Base-by-base conservation (phyloP, 164 flowering plant species). In the Pachysandra terminalis region DNA sequence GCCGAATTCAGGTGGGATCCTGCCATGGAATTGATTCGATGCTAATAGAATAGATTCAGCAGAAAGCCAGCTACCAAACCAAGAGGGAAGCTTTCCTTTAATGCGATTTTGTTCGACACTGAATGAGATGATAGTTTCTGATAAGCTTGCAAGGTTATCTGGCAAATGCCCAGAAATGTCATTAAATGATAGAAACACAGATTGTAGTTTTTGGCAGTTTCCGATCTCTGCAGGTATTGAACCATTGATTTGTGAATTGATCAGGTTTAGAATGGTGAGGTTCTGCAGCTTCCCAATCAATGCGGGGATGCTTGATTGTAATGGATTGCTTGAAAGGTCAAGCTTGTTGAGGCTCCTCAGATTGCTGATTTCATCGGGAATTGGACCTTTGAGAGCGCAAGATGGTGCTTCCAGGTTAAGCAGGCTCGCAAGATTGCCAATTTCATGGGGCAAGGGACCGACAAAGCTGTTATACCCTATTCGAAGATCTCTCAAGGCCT, bases 31-130 rank as follows among this genome's bases (percentile, higher is more conserved):
- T 51, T 60, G 26, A 32, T 68, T 68, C 19, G 71, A 68, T 4
- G 56, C 58, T 59, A 68, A 59, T 13, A 68, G 49, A 22, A 68
- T 61, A n/a, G 71, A 68, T 21, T 51, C 59, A 60, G 65, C 71
- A 13, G n/a, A 52, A 28, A 12, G 40, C 71, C 71, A 68, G 9
- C 65, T 52, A 16, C 71, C 59, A 16, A 66, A 53, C 71, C 71
- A 68, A 53, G 65, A 19, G 32, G 71, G 71, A 32, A 68, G 27
- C 32, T 68, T 0, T 35, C 71, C 65, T 35, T 12, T 32, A n/a
- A 61, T 60, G 2, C 27, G 49, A 37, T 61, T 61, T 22, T 61
- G 49, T 61, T 60, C 65, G 35, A 51, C 52, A 52, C 59, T 56
- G 69, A 66, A 66, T 66, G 65, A 68, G 51, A 68, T 23, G 22